Evolutionary conservation across 768 basidiomycete genomes (phyloP), one percentile per base, ranked within the genome.

Genomic region (Pleurotus eryngii): DNA sequence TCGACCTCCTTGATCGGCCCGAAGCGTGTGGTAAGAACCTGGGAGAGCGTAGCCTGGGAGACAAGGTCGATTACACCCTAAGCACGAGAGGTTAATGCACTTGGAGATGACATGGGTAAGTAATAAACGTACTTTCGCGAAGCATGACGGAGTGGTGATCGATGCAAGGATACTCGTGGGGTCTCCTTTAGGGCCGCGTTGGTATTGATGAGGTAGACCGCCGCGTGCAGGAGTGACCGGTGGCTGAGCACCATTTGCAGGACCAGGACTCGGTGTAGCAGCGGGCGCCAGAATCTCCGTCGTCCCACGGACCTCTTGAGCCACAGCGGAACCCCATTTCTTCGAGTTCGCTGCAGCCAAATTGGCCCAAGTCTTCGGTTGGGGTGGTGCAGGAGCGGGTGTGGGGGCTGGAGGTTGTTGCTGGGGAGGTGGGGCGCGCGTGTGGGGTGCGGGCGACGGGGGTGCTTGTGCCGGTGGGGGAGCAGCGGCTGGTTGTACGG

Each of bases 361-460:
- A 57, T 88, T 90, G 0, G 95, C 95, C 95, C 95, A 98, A 0
- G 89, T 89, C 68, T 90, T 89, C 14, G 90, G 92, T 17, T 77
- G 79, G 37, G 82, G 64, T 27, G 78, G 68, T n/a, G 75, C 65
- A 8, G 75, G 63, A 35, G 74, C 60, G 6, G 75, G 59, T 8
- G 68, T 20, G 42, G 68, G 61, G 11, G 69, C 65, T 9, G 58
- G 63, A 6, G 74, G 59, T 12, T 39, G 64, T 60, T 27, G 75
- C 62, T 37, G 72, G 58, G 45, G 72, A 59, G 48, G 70, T 58
- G 26, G 67, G 14, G 57, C 35, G 15, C 37, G 46, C 35, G 45
- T 63, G 46, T 72, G 69, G 43, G 70, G 61, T 39, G 66, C 59
- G 15, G 73, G 68, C 5, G 70, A 54, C 20, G 69, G 61, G 4